Conservation (phyloP, 2,329 filamentous ascomycete genomes). For the Orbilia brochopaga region DNA sequence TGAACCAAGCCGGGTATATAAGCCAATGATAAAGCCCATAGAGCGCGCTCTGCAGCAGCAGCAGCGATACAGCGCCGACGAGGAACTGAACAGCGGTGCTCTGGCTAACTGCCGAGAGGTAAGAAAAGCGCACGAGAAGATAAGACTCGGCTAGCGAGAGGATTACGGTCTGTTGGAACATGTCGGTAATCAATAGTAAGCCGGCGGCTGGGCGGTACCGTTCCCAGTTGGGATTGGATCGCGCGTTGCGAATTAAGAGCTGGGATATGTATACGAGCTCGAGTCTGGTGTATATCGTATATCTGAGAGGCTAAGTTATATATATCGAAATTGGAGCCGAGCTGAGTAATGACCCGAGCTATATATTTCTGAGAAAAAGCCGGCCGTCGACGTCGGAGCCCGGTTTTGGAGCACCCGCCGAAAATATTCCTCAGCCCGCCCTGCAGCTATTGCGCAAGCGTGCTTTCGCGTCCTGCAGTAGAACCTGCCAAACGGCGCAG, state of each 20-base stretch:
- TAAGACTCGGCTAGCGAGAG: slow-evolving; percentile 43
- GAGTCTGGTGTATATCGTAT: too few species aligned
- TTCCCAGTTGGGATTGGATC: background rate
- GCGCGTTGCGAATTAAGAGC: background rate
- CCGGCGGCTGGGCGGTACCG: background rate
- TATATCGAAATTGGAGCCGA: too few species aligned
- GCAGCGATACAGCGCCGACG: slow-evolving; percentile 12
- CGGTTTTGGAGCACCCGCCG: too few species aligned
- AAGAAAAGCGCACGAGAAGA: slow-evolving; percentile 18
- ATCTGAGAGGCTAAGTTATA: too few species aligned
- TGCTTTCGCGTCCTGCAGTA: background rate
- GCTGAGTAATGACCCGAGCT: too few species aligned
- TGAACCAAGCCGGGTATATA: slow-evolving; percentile 39
- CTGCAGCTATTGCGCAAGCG: too few species aligned
- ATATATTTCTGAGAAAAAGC: too few species aligned
- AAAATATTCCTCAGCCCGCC: too few species aligned
- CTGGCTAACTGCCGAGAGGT: slow-evolving; percentile 28
- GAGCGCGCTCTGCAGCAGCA: slow-evolving; percentile 2
- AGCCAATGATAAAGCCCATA: slow-evolving; percentile 40
- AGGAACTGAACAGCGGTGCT: slow-evolving; percentile 23
- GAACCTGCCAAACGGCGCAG: background rate
- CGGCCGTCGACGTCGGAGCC: too few species aligned
- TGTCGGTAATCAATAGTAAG: slow-evolving; percentile 3
- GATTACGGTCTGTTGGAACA: slow-evolving; percentile 25
- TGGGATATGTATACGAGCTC: too few species aligned